Conservation (phyloP, 345 rosid species). For the Mercurialis annua region DNA sequence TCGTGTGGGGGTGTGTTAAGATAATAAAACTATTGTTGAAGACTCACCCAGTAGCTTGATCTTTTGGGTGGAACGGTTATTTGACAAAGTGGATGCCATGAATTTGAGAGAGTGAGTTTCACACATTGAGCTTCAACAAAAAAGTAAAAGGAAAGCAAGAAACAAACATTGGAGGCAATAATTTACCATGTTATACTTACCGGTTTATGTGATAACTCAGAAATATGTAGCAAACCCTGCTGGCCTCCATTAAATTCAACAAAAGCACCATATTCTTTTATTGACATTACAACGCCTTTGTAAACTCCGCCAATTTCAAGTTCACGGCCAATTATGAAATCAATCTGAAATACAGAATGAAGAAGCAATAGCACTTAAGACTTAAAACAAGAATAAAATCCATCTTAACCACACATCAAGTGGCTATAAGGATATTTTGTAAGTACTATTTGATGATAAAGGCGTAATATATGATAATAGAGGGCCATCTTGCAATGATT, state of each 20-base stretch:
- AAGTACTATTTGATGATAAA: too few relatives aligned
- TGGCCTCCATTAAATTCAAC: conserved; percentile 98
- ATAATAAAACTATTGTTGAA: too few relatives aligned
- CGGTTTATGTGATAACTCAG: conserved; percentile 90
- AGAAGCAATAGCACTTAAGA: conserved; percentile 6
- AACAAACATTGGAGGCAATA: not conserved
- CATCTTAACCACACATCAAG: not conserved
- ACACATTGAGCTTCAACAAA: not conserved
- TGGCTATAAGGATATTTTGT: not conserved
- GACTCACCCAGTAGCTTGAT: too few relatives aligned
- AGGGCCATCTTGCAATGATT: not conserved
- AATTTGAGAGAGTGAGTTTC: not conserved
- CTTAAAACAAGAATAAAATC: not conserved
- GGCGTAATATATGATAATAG: not conserved
- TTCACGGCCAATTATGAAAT: conserved; percentile 77
- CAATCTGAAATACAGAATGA: conserved; percentile 50
- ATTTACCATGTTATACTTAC: conserved; percentile 38
- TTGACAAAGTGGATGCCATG: not conserved
- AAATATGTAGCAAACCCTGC: conserved; percentile 83
- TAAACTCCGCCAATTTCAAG: conserved; percentile 80
- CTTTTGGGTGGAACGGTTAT: too few relatives aligned
- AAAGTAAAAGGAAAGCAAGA: not conserved
- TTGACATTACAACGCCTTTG: conserved; percentile 79
- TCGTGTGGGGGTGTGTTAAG: too few relatives aligned
- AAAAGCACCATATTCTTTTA: conserved; percentile 97